Evolutionary conservation across 352 stramenopile species (phyloP).

Genomic region (Phytophthora chlamydospora): DNA sequence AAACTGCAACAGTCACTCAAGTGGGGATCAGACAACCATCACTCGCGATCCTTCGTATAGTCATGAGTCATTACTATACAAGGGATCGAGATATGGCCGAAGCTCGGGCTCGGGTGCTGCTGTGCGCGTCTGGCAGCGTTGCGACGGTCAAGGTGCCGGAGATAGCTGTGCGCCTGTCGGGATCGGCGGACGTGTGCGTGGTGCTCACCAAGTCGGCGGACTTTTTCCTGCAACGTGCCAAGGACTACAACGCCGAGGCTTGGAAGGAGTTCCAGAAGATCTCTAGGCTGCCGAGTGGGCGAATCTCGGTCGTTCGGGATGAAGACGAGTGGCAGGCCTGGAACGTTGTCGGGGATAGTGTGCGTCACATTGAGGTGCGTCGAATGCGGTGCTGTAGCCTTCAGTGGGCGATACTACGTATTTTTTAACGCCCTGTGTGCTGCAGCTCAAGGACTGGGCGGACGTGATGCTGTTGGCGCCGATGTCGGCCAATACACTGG

Average conservation of each 20-base stretch:
- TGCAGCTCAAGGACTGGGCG: conserved; percentile 95
- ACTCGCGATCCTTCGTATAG: conserved; percentile 17
- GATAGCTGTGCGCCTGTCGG: conserved; percentile 64
- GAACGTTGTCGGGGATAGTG: conserved; percentile 77
- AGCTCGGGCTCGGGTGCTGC: conserved; percentile 58
- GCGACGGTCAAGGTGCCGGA: conserved; percentile 89
- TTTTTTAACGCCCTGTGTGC: conserved; percentile 1
- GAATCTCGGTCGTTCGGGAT: conserved; percentile 65
- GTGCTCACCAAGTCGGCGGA: conserved; percentile 81
- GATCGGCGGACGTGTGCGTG: conserved; percentile 75
- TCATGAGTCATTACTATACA: conserved; percentile 7
- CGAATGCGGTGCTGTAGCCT: background rate
- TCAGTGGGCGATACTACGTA: background rate
- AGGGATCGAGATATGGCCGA: conserved; percentile 1
- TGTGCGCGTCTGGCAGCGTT: conserved; percentile 86
- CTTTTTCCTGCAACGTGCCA: conserved; percentile 83
- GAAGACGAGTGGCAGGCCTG: conserved; percentile 87
- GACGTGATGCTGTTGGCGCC: conserved; percentile 91
- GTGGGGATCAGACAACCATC: conserved; percentile 14
- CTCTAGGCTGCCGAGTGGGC: conserved; percentile 5
- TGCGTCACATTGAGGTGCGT: conserved; percentile 89
- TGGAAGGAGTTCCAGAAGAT: conserved; percentile 50
- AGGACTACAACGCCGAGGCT: conserved; percentile 65
- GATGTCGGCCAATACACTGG: conserved; percentile 91
- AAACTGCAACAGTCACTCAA: background rate